Evolutionary conservation across 345 rosid genomes (phyloP), one percentile per base, ranked within the genome.

Genomic region (Passiflora organensis): DNA sequence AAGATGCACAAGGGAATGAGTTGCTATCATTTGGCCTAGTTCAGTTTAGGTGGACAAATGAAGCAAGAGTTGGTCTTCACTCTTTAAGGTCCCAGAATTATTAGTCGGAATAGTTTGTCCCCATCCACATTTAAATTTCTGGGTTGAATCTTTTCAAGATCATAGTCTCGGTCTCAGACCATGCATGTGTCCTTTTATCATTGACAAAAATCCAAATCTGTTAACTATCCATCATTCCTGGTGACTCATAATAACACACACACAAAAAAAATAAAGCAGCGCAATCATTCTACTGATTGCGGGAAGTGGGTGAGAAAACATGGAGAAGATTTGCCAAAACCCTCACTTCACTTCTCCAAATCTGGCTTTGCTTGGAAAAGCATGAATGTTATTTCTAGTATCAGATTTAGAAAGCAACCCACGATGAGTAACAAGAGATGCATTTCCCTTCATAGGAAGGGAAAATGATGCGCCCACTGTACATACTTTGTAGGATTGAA

Each of bases 11-110:
- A n/a, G n/a, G n/a, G n/a, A 67, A 51, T 60, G 34, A 44, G 51
- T 67, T 60, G 68, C 74, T 59, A 70, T 76, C 72, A 74, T 56
- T 64, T 52, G 53, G 67, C 68, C 39, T 20, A 66, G 65, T 48
- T 68, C 41, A 44, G 48, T 32, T 20, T 59, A 45, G 67, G 61
- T 63, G 70, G 43, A 66, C 55, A 37, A 20, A 51, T 22, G 56
- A 58, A 62, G 62, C 61, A 65, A 69, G 53, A 39, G 55, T 16
- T 48, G 41, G 43, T 24, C 53, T 46, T 49, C 55, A 19, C 13
- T 50, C 53, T 67, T 24, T 28, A 53, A 61, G 63, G 51, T 73
- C 64, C 59, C 49, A 19, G 28, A 43, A 71, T 58, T 43, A 70
- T 51, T 47, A 59, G 43, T 18, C 47, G 15, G 18, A 34, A 23